Conservation (phyloP, 2,329 filamentous ascomycete species). For the Fusarium sterilihyphosum region DNA sequence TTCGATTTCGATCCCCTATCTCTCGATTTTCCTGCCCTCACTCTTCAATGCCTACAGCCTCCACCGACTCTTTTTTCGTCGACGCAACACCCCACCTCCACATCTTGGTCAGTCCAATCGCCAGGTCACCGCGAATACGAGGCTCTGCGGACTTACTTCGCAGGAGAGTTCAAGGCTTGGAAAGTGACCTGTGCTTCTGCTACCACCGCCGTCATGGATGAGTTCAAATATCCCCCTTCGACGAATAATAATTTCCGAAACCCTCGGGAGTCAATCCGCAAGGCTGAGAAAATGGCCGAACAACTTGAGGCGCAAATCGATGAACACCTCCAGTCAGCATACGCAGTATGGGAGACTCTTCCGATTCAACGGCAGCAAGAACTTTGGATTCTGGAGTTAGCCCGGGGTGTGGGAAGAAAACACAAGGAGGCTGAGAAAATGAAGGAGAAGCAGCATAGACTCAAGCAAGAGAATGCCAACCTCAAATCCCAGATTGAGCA, state of each 20-base stretch:
- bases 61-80: constrained; percentile 85
- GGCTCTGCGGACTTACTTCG: constrained; percentile 74
- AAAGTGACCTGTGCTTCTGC: constrained; percentile 62
- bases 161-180: constrained; percentile 74
- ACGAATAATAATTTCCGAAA: constrained; percentile 52
- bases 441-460: constrained; percentile 59
- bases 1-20: constrained; percentile 87
- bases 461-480: constrained; percentile 66
- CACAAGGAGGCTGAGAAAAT: constrained; percentile 65
- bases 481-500: constrained; percentile 69
- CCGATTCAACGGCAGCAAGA: constrained; percentile 64
- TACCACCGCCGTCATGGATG: constrained; percentile 61
- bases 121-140: constrained; percentile 79
- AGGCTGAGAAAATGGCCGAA: constrained; percentile 63
- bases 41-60: constrained; percentile 80
- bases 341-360: constrained; percentile 78
- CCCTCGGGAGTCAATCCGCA: constrained; percentile 58
- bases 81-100: constrained; percentile 78
- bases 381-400: constrained; percentile 70
- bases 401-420: constrained; percentile 66
- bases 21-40: constrained; percentile 86
- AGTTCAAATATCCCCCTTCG: constrained; percentile 60
- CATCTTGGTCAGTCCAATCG: constrained; percentile 83
- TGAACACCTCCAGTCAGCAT: constrained; percentile 81
- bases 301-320: constrained; percentile 74